Conservation (phyloP, 352 stramenopile genomes). For the Elongisporangium undulatum region DNA sequence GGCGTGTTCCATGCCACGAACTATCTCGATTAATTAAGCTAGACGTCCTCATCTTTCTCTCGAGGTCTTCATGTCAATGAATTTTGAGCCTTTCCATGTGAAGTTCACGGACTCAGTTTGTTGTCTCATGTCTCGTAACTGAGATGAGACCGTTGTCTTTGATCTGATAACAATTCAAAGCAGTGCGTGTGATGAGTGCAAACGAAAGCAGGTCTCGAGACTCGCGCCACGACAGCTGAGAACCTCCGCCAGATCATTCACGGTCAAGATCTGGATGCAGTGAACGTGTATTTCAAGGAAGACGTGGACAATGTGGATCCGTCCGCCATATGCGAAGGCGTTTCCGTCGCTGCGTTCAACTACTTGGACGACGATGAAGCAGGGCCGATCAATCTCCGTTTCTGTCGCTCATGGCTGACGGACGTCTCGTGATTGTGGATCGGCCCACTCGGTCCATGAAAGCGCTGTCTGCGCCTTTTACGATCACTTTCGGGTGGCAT, state of each 20-base stretch:
- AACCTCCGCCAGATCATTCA: neutral
- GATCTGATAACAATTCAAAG: neutral
- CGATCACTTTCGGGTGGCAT: no score
- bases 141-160: neutral
- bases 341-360: neutral
- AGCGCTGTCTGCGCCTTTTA: no score
- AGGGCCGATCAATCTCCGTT: neutral
- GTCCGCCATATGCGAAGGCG: neutral
- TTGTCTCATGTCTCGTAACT: constrained; percentile 4
- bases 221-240: neutral
- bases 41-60: neutral
- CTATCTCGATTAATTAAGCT: constrained; percentile 63
- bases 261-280: neutral
- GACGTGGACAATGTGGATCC: neutral
- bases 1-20: constrained; percentile 79
- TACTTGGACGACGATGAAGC: neutral
- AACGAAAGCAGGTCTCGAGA: no score
- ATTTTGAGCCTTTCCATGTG: constrained; percentile 15
- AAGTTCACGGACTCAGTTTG: neutral
- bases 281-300: neutral
- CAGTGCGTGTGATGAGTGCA: no score
- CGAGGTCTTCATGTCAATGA: neutral
- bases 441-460: no score
- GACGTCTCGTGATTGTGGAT: neutral
- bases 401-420: neutral